Evolutionary conservation across 108 stramenopile species (phyloP).

Genomic region (Seminavis robusta): DNA sequence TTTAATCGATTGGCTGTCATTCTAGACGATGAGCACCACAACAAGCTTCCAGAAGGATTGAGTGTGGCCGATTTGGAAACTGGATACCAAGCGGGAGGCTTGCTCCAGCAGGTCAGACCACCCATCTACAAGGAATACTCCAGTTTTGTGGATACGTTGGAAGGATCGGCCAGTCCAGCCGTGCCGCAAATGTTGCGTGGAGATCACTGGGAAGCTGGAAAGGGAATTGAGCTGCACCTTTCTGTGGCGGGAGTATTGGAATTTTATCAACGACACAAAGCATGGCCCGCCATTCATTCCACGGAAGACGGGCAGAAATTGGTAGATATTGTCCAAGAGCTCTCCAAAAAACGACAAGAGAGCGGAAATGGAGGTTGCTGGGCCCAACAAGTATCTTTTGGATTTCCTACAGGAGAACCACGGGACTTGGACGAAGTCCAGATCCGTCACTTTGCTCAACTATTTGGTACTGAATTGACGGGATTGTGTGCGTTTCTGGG

Average conservation of each 20-base stretch:
- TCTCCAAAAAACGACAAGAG: slow-evolving; percentile 27
- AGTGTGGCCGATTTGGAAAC: slow-evolving; percentile 17
- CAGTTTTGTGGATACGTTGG: slow-evolving; percentile 41
- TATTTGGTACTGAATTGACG: slow-evolving; percentile 62
- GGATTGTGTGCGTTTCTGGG: no score
- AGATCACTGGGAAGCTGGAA: slow-evolving; percentile 53
- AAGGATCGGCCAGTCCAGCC: slow-evolving; percentile 11
- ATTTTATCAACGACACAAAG: slow-evolving; percentile 22
- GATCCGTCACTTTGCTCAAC: slow-evolving; percentile 45
- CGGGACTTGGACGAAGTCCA: slow-evolving; percentile 55
- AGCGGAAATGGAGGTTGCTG: slow-evolving; percentile 32
- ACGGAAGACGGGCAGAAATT: slow-evolving; percentile 34
- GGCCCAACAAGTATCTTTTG: slow-evolving; percentile 37
- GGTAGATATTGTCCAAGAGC: slow-evolving; percentile 16
- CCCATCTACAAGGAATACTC: slow-evolving; percentile 35
- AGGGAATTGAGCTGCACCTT: slow-evolving; percentile 51
- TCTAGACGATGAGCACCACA: slow-evolving; percentile 31
- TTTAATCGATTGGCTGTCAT: slow-evolving; percentile 51
- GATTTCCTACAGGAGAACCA: slow-evolving; percentile 46
- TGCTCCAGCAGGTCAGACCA: slow-evolving; percentile 51
- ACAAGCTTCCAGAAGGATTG: slow-evolving; percentile 14
- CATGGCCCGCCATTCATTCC: slow-evolving; percentile 41
- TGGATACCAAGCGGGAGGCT: slow-evolving; percentile 52
- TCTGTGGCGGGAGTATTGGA: slow-evolving; percentile 34
- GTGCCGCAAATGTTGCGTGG: slow-evolving; percentile 59